These are phyloP conservation scores for Lepidium sativum DNA, from an alignment of 345 rosid genomes.

Conservation along the genomic window DNA sequence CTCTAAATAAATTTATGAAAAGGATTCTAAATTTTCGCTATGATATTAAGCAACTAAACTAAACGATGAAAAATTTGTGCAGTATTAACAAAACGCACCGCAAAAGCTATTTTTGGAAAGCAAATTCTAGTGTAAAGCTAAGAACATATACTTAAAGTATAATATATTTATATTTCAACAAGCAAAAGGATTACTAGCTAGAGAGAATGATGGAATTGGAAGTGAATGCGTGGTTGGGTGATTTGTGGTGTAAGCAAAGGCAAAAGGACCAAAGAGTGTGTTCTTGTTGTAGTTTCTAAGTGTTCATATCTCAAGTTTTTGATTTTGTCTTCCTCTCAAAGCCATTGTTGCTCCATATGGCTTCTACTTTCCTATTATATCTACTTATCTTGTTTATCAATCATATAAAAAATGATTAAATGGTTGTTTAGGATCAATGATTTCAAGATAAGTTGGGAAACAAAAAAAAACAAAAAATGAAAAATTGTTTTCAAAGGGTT, in stretches of 20 bases:
- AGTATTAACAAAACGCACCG: not conserved
- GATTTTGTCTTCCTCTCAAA: conserved; percentile 55
- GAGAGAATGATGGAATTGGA: conserved; percentile 10
- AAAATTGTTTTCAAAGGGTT: conserved; percentile 29
- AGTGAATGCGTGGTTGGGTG: conserved; percentile 48
- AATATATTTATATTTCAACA: not conserved
- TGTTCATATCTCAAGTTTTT: conserved; percentile 20
- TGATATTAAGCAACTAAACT: not conserved
- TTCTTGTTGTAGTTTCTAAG: conserved; percentile 6
- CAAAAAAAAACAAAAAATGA: not conserved
- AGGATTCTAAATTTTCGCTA: not conserved
- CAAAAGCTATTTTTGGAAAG: not conserved
- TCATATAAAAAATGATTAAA: conserved; percentile 1
- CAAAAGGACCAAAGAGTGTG: conserved; percentile 9
- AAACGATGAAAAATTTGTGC: not conserved
- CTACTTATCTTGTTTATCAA: not conserved
- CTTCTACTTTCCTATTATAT: not conserved
- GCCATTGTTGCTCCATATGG: conserved; percentile 31
- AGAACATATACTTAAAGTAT: not conserved
- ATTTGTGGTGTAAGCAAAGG: conserved; percentile 91
- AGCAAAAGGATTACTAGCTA: not conserved
- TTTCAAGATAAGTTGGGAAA: not conserved
- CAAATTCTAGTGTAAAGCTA: conserved; percentile 2
- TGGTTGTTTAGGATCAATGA: conserved; percentile 14
- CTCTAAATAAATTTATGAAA: not conserved